phyloP scores from a whole-genome alignment of 257 asterid genomes.

The Solanum chilense region DNA sequence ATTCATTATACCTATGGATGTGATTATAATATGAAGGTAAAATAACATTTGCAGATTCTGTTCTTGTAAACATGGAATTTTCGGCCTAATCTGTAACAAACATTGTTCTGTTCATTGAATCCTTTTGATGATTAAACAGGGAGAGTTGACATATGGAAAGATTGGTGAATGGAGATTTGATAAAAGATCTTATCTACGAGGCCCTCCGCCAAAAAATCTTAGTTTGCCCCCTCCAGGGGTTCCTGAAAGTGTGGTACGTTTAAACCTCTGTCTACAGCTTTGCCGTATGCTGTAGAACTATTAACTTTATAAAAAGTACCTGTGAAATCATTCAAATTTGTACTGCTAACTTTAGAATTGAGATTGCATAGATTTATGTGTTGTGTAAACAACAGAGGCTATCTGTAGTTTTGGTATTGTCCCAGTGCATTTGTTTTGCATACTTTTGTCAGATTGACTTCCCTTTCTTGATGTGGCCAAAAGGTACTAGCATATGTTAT shows the following conservation, averaged over 20 bases:
- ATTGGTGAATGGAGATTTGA: conserved; percentile 98
- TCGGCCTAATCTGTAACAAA: not conserved
- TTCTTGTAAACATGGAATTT: not conserved
- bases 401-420: not conserved
- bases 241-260: conserved; percentile 94
- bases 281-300: not conserved
- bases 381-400: not conserved
- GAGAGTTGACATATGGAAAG: conserved; percentile 76
- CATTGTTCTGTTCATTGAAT: not conserved
- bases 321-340: not conserved
- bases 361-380: not conserved
- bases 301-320: not conserved
- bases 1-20: conserved; percentile 96
- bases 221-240: conserved; percentile 92
- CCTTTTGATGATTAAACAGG: conserved; percentile 36
- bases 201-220: conserved; percentile 77
- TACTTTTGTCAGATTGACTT: not conserved
- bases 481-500: not conserved
- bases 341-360: not conserved
- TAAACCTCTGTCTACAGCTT: not conserved
- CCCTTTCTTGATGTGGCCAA: not conserved
- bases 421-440: not conserved
- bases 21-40: conserved; percentile 90
- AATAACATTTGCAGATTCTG: not conserved
- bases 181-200: conserved; percentile 71